phyloP scores from a whole-genome alignment of 345 rosid species.

The Camelina sativa region DNA sequence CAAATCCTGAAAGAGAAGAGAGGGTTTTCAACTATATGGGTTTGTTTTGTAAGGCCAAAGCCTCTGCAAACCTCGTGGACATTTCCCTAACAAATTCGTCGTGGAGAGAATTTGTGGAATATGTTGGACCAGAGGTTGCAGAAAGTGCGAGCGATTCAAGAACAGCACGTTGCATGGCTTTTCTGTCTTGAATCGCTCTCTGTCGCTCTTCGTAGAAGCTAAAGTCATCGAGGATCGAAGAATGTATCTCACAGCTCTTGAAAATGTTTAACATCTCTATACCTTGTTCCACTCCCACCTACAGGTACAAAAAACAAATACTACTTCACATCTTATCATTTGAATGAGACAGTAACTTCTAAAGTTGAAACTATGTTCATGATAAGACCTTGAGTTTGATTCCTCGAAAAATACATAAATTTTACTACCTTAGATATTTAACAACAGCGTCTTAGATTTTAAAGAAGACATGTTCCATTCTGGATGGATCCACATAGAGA shows the following conservation, averaged over 20 bases:
- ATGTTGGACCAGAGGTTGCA: constrained; percentile 29
- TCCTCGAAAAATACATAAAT: background rate
- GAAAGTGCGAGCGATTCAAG: constrained; percentile 27
- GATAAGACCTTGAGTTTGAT: background rate
- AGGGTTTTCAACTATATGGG: background rate
- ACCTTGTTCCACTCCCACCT: constrained; percentile 76
- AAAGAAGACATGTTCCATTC: background rate
- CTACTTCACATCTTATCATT: background rate
- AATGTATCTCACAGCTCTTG: constrained; percentile 49
- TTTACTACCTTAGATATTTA: background rate
- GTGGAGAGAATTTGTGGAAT: constrained; percentile 41
- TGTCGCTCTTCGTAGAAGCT: constrained; percentile 80
- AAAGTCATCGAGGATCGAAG: constrained; percentile 82
- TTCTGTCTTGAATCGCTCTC: constrained; percentile 67
- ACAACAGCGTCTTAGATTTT: background rate
- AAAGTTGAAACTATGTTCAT: background rate
- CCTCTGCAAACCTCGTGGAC: constrained; percentile 67
- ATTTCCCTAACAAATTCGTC: constrained; percentile 51
- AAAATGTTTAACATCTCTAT: constrained; percentile 71
- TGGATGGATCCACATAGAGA: background rate
- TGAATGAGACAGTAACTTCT: background rate
- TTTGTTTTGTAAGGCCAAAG: constrained; percentile 47
- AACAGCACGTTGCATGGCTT: constrained; percentile 55
- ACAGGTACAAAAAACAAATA: constrained; percentile 26
- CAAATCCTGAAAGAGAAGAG: constrained; percentile 15